Evolutionary conservation across 2,329 filamentous ascomycete species (phyloP).

Genomic region (Orbilia brochopaga): DNA sequence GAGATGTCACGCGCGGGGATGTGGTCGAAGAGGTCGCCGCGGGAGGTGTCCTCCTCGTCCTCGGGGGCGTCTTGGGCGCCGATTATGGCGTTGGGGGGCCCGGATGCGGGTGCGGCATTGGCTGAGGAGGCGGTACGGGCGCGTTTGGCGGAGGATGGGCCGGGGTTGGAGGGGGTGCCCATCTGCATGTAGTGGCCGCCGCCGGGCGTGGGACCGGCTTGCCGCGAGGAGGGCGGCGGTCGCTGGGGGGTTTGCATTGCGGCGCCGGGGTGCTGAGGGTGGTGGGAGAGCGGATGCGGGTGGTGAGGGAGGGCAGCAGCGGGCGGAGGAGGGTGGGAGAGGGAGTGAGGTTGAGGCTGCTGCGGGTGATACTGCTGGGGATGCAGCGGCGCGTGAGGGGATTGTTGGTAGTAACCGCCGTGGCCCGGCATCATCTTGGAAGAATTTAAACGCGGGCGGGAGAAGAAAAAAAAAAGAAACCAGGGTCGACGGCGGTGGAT

Average conservation of each 20-base stretch:
- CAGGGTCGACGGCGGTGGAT: slow-evolving; percentile 46
- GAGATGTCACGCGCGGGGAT: slow-evolving; percentile 90
- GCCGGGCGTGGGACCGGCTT: slow-evolving; percentile 20
- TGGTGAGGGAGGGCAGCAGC: background rate
- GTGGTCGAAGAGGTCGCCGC: slow-evolving; percentile 87
- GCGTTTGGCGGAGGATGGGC: slow-evolving; percentile 37
- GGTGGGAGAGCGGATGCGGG: background rate
- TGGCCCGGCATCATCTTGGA: slow-evolving; percentile 42
- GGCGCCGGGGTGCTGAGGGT: background rate
- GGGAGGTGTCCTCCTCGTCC: slow-evolving; percentile 85
- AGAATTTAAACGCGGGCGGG: background rate
- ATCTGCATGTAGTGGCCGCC: slow-evolving; percentile 45
- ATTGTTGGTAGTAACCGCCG: slow-evolving; percentile 22
- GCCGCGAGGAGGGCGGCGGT: slow-evolving; percentile 26
- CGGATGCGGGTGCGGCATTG: background rate
- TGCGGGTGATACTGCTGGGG: slow-evolving; percentile 45
- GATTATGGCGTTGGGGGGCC: slow-evolving; percentile 31
- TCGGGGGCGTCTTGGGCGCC: slow-evolving; percentile 64
- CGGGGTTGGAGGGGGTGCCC: slow-evolving; percentile 26
- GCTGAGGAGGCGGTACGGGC: slow-evolving; percentile 35
- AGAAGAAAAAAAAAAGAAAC: slow-evolving; percentile 11
- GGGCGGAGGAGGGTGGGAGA: background rate
- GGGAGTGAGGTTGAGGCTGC: slow-evolving; percentile 38
- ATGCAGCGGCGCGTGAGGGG: slow-evolving; percentile 29
- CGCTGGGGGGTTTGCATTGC: slow-evolving; percentile 41